Conservation (phyloP, 129 eudicot genomes). For the Pittosporum tobira region DNA sequence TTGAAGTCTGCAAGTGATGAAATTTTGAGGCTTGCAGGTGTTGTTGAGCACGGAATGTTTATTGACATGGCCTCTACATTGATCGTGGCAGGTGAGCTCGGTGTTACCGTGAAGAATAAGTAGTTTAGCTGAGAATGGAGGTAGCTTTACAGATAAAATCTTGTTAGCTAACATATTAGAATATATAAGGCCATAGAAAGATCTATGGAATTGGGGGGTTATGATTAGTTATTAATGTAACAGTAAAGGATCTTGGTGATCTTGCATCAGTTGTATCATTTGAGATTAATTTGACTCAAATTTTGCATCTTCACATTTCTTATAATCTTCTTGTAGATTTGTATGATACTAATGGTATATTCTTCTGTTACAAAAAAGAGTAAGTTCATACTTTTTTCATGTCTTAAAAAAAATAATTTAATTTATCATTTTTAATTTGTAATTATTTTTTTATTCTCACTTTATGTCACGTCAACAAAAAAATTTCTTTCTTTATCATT, state of each 20-base stretch:
- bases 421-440: too few relatives aligned
- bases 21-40: conserved; percentile 67
- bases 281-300: conserved; percentile 6
- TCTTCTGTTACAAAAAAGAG: too few relatives aligned
- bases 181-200: background rate
- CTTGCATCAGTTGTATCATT: background rate
- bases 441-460: too few relatives aligned
- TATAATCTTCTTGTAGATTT: too few relatives aligned
- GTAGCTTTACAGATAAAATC: conserved; percentile 2
- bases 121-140: conserved; percentile 19
- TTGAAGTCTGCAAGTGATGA: conserved; percentile 68
- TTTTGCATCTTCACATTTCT: too few relatives aligned
- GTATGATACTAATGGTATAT: too few relatives aligned
- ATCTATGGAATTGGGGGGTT: conserved; percentile 9
- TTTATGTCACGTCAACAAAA: too few relatives aligned
- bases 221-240: conserved; percentile 2
- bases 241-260: background rate
- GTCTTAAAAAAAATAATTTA: too few relatives aligned
- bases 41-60: conserved; percentile 96
- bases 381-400: too few relatives aligned
- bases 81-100: conserved; percentile 74
- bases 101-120: conserved; percentile 62
- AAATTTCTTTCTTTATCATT: too few relatives aligned
- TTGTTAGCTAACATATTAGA: conserved; percentile 17
- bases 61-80: conserved; percentile 74